Percentiles rank a stretch among this genome's conserved stretches.
Conservation (phyloP, 495 filamentous ascomycete genomes). For the Podospora fimiseda region DNA sequence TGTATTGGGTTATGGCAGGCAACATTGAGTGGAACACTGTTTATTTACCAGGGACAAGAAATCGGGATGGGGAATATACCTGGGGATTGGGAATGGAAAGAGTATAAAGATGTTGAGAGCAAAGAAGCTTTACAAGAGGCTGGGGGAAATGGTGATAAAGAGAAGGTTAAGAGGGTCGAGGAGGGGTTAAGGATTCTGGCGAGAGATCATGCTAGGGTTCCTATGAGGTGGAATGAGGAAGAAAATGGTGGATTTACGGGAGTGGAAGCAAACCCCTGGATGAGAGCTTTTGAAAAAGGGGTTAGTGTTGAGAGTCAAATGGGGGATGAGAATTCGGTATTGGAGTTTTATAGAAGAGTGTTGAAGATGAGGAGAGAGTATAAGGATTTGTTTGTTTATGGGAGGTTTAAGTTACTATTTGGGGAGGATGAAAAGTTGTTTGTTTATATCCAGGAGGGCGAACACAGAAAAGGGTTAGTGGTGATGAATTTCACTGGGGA, state of each 20-base stretch:
- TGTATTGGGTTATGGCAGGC: conserved; percentile 56
- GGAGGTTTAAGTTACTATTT: conserved; percentile 40
- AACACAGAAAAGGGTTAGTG: neutral
- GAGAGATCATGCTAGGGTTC: conserved; percentile 54
- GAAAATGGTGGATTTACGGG: conserved; percentile 22
- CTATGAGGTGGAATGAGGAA: conserved; percentile 53
- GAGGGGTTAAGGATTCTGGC: conserved; percentile 41
- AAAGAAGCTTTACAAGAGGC: conserved; percentile 50
- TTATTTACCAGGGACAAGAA: conserved; percentile 65
- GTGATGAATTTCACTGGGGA: neutral
- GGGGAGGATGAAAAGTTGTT: conserved; percentile 11
- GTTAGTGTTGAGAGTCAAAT: conserved; percentile 22
- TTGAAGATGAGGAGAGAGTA: conserved; percentile 41
- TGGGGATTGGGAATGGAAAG: conserved; percentile 46
- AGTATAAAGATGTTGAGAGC: conserved; percentile 61
- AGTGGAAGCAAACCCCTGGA: neutral
- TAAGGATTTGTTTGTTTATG: conserved; percentile 56
- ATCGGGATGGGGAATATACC: conserved; percentile 60
- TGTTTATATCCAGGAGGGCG: neutral
- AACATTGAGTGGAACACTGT: conserved; percentile 33
- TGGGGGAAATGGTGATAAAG: conserved; percentile 12
- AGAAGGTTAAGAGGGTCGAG: conserved; percentile 32
- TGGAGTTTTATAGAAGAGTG: conserved; percentile 41
- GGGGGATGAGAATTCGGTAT: conserved; percentile 29
- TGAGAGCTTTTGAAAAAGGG: neutral